Base-by-base conservation (phyloP, 768 basidiomycete genomes). In the Boletus tylopilopsis region DNA sequence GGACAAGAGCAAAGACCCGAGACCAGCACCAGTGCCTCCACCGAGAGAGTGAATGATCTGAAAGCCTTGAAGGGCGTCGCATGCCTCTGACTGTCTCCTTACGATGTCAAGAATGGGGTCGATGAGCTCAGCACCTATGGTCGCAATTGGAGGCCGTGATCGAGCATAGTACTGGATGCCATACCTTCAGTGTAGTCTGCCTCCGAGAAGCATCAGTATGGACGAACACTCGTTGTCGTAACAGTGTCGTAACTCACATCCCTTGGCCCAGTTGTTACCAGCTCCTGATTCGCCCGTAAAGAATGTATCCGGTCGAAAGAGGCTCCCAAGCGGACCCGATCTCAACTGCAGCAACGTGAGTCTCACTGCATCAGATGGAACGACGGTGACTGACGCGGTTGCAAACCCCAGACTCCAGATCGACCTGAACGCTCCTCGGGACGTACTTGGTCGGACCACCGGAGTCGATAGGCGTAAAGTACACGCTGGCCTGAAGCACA, bases 201-300 rank as follows among this genome's bases (percentile, higher is more conserved):
- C 58, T 49, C 58, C 25, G 55, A 46, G 42, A 42, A 49, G 42
- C 52, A 45, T 65, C 45, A 69, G 55, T 51, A 49, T 54, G 30
- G 25, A 42, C 18, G 23, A 32, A 19, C 45, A 54, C 49, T n/a
- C 22, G 45, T 36, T 35, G 49, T 18, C 29, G 49, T 22, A 22
- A 40, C n/a, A 35, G 32, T 35, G 73, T 9, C 12, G 9, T 44
- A 45, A 70, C 85, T 71, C 59, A 90, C 89, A 90, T 77, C 90
- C 91, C 72, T 96, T 95, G 15, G 92, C 93, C 89, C 91, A 96
- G 55, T 94, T 95, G 61, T 97, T 96, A 16, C 93, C 94, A 1
- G 93, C 84, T 42, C 82, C 78, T 49, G 73, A 71, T 37, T 77
- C 68, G 6, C 82, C 77, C 32, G 80, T 78, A 40, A 94, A 64